Base-by-base conservation (phyloP, 257 asterid species). In the Plantago elongata region DNA sequence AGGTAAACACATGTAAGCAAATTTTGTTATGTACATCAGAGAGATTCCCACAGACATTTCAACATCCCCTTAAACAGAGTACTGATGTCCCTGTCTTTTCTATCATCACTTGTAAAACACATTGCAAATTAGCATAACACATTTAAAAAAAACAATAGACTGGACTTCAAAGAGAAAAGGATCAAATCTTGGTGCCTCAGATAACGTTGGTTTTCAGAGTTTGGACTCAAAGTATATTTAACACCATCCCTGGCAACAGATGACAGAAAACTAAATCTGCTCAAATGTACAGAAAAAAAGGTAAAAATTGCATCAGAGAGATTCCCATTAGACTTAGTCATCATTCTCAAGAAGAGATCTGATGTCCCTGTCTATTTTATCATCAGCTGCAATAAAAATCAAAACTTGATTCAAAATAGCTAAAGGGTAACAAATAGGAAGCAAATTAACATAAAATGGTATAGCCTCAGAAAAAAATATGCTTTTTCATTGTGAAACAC, bases 351-450 rank as follows among this genome's bases (percentile, higher is more conserved):
- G 12, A 54, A 61, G 76, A 74, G 72, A 9, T 80, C 90, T 78
- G 88, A 79, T 85, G 90, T 81, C 90, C 95, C 95, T 85, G 95
- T 86, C 95, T 81, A n/a, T 79, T 75, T 56, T 78, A n/a, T 83
- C 86, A 57, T 80, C 83, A 83, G 48, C 45, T 83, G 79, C 87
- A 65, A 9, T 45, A 22, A 22, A 22, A 22, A 22, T 22, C 27
- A 22, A 22, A 1, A 22, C 27, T 22, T 22, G 2, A 22, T 22
- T 1, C 1, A 22, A 22, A 22, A 22, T 22, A 22, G 27, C 27
- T 22, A 22, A 22, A 1, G 27, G 27, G 27, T 22, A 2, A 22
- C 2, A 22, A 22, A 22, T 1, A 22, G 2, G 27, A 1, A 22
- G 2, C 1, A 1, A 22, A 22, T 22, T 22, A 22, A 22, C 1